Percentiles rank a stretch among this genome's conserved stretches.
Evolutionary conservation across 352 stramenopile genomes (phyloP).

Genomic region (Globisporangium canariense): DNA sequence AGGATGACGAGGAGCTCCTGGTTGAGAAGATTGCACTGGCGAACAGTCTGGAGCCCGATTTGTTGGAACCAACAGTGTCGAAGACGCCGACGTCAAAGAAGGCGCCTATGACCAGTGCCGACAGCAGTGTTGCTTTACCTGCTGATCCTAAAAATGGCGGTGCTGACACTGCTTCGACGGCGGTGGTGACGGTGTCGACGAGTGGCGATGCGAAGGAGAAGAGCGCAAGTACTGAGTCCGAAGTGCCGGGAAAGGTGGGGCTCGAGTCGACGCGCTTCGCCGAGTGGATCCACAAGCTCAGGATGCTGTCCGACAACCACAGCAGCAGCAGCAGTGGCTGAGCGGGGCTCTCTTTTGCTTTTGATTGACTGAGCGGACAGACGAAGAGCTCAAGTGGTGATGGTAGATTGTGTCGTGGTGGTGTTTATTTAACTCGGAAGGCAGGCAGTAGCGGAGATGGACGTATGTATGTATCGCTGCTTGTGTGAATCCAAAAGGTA

Average conservation of each 20-base stretch:
- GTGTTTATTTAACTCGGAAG: no score
- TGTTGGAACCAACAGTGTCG: neutral
- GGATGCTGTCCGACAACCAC: neutral
- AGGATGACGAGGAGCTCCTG: neutral
- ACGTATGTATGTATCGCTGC: no score
- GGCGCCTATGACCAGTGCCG: neutral
- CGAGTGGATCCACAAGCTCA: constrained; percentile 1
- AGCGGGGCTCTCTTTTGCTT: neutral
- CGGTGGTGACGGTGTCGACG: neutral
- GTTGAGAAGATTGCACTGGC: neutral
- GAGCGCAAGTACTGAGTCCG: neutral
- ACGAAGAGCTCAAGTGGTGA: neutral
- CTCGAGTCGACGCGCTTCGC: neutral
- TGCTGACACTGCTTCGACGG: neutral
- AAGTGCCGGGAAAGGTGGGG: neutral
- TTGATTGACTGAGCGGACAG: neutral
- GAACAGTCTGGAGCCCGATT: neutral
- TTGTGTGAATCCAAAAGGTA: no score
- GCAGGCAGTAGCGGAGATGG: no score
- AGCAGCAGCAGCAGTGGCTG: neutral
- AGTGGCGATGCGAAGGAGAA: neutral
- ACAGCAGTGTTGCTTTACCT: neutral
- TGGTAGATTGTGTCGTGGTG: no score
- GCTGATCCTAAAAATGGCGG: neutral
- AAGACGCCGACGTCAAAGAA: neutral